Percentiles rank a stretch among this genome's conserved stretches.
Evolutionary conservation across 805 yeast genomes (phyloP).

Genomic region (Isabelozyma gotoi): DNA sequence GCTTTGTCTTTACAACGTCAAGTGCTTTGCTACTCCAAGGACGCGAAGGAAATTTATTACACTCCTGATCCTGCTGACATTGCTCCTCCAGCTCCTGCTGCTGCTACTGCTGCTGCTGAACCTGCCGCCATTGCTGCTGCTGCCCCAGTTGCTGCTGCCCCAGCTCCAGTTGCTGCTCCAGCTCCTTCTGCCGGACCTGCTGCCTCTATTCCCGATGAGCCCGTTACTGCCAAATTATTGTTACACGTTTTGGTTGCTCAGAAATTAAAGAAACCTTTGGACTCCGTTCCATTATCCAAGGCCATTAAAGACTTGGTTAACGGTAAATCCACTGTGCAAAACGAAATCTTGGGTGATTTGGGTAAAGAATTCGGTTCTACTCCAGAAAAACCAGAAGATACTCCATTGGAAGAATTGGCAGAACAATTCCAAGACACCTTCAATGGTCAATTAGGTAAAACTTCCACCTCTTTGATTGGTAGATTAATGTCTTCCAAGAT

Average conservation of each 20-base stretch:
- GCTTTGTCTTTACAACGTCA: conserved; percentile 93
- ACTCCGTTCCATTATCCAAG: conserved; percentile 81
- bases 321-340: conserved; percentile 98
- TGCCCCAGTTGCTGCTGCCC: conserved; percentile 56
- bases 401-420: conserved; percentile 93
- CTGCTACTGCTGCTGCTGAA: conserved; percentile 43
- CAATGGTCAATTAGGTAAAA: conserved; percentile 89
- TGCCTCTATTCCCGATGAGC: conserved; percentile 83
- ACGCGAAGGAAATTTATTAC: conserved; percentile 94
- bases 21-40: conserved; percentile 93
- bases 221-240: conserved; percentile 79
- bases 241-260: conserved; percentile 92
- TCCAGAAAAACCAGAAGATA: conserved; percentile 99
- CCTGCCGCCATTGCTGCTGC: conserved; percentile 56
- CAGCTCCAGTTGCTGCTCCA: conserved; percentile 55
- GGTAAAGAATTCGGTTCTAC: conserved; percentile 98
- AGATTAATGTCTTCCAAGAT: conserved; percentile 93
- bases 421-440: conserved; percentile 92
- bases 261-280: conserved; percentile 88
- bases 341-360: conserved; percentile 96
- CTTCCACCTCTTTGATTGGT: conserved; percentile 82
- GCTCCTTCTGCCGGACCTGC: conserved; percentile 75
- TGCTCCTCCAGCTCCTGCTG: conserved; percentile 25
- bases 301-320: conserved; percentile 97
- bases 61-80: conserved; percentile 74